Evolutionary conservation across 495 filamentous ascomycete species (phyloP).

Genomic region (Saxispiralis lemnorum): DNA sequence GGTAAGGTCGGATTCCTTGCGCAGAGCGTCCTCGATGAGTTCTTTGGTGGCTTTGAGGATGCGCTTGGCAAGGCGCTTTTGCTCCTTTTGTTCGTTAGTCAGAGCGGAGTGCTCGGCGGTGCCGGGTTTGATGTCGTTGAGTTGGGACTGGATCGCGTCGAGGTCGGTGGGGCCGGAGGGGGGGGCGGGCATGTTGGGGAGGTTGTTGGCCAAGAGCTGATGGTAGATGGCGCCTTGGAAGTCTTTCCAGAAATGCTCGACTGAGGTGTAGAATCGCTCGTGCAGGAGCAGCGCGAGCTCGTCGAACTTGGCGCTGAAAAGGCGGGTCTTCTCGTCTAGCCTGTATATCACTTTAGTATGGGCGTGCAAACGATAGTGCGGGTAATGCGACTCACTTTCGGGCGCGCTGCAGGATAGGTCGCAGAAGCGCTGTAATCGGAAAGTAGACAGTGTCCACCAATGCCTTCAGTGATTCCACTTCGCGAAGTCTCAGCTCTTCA

Average conservation of each 20-base stretch:
- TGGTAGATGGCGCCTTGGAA: constrained; percentile 43
- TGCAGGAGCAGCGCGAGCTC: constrained; percentile 48
- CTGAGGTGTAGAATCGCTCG: constrained; percentile 55
- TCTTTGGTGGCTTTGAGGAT: constrained; percentile 68
- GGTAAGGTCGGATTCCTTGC: constrained; percentile 62
- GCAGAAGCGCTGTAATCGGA: constrained; percentile 60
- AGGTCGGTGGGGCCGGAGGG: constrained; percentile 36
- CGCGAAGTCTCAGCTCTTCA: constrained; percentile 55
- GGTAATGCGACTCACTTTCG: constrained; percentile 32
- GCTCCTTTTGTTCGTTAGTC: constrained; percentile 45
- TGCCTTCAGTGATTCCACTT: constrained; percentile 52
- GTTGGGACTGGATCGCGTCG: constrained; percentile 34
- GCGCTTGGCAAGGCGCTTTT: constrained; percentile 56
- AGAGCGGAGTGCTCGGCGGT: constrained; percentile 27
- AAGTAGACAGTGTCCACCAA: constrained; percentile 81
- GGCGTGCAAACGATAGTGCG: too few species aligned
- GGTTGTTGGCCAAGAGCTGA: background rate
- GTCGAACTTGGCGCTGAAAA: constrained; percentile 48
- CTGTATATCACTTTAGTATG: constrained; percentile 35
- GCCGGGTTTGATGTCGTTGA: constrained; percentile 33
- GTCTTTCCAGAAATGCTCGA: constrained; percentile 55
- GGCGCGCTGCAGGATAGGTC: constrained; percentile 66
- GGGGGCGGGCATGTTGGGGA: constrained; percentile 29
- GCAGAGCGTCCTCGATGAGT: constrained; percentile 54
- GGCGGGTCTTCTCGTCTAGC: constrained; percentile 46